Conservation (phyloP, 768 basidiomycete genomes). For the Hypsizygus marmoreus region DNA sequence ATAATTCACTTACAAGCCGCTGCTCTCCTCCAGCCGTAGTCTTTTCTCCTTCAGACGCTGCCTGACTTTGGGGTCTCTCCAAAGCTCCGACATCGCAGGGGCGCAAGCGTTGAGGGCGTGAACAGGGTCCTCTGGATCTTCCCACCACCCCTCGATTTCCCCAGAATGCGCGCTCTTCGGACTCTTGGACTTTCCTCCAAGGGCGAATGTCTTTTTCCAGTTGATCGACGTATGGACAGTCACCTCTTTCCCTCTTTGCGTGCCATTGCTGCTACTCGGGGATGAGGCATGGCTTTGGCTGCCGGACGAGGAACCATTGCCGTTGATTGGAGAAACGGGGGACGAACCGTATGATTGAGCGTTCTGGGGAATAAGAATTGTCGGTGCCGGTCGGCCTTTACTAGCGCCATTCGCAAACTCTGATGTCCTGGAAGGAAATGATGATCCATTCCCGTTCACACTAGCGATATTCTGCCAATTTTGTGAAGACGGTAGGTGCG, state of each 20-base stretch:
- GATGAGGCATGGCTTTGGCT: slow-evolving; percentile 22
- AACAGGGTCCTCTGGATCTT: slow-evolving; percentile 81
- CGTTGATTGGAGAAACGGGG: slow-evolving; percentile 29
- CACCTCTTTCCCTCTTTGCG: slow-evolving; percentile 50
- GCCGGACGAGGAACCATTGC: slow-evolving; percentile 22
- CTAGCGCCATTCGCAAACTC: slow-evolving; percentile 16
- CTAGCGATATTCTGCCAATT: slow-evolving; percentile 37
- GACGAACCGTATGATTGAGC: too few relatives aligned
- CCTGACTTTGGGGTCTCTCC: slow-evolving; percentile 72
- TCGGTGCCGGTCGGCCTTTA: slow-evolving; percentile 53
- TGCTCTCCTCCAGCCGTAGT: slow-evolving; percentile 76
- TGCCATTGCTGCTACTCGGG: slow-evolving; percentile 34
- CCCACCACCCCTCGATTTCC: slow-evolving; percentile 82
- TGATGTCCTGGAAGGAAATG: slow-evolving; percentile 4
- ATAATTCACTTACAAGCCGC: slow-evolving; percentile 69
- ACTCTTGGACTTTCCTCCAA: slow-evolving; percentile 61
- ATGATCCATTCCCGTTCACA: slow-evolving; percentile 20
- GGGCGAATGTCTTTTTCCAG: slow-evolving; percentile 70
- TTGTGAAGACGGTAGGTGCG: slow-evolving; percentile 47
- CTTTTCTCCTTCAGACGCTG: slow-evolving; percentile 64
- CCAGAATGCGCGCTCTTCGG: slow-evolving; percentile 71
- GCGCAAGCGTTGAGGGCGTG: slow-evolving; percentile 67
- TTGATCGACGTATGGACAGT: slow-evolving; percentile 61
- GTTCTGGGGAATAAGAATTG: slow-evolving; percentile 47
- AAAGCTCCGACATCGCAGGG: slow-evolving; percentile 70